Evolutionary conservation across 345 rosid genomes (phyloP).

Genomic region (Adansonia digitata): DNA sequence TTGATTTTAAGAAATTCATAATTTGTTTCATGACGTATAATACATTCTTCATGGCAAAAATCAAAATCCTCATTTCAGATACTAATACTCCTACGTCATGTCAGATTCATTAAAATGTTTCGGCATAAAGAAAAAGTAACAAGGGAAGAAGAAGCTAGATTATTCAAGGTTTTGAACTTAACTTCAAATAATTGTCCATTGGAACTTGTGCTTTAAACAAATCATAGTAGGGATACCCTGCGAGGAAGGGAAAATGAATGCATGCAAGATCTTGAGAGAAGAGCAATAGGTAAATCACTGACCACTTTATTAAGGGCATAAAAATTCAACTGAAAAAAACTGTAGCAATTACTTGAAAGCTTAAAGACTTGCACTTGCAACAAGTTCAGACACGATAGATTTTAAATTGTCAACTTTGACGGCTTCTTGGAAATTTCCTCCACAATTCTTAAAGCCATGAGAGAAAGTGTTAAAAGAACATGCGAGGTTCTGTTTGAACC

Average conservation of each 20-base stretch:
- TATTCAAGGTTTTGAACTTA: not conserved
- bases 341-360: slow-evolving; percentile 3
- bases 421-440: slow-evolving; percentile 26
- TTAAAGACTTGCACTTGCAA: slow-evolving; percentile 53
- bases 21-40: no score
- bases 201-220: slow-evolving; percentile 59
- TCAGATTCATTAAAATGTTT: no score
- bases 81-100: no score
- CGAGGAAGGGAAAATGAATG: slow-evolving; percentile 48
- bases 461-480: slow-evolving; percentile 27
- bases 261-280: slow-evolving; percentile 46
- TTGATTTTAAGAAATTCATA: no score
- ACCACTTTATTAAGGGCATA: not conserved
- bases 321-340: not conserved
- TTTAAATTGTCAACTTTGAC: slow-evolving; percentile 47
- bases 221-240: slow-evolving; percentile 77
- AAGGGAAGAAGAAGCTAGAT: no score
- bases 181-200: slow-evolving; percentile 73
- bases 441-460: slow-evolving; percentile 20
- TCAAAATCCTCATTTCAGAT: no score
- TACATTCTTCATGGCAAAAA: no score
- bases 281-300: slow-evolving; percentile 14
- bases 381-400: slow-evolving; percentile 52
- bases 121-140: no score
- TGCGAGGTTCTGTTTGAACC: slow-evolving; percentile 55